Conservation (phyloP, 495 filamentous ascomycete species). For the Daldinia grandis region DNA sequence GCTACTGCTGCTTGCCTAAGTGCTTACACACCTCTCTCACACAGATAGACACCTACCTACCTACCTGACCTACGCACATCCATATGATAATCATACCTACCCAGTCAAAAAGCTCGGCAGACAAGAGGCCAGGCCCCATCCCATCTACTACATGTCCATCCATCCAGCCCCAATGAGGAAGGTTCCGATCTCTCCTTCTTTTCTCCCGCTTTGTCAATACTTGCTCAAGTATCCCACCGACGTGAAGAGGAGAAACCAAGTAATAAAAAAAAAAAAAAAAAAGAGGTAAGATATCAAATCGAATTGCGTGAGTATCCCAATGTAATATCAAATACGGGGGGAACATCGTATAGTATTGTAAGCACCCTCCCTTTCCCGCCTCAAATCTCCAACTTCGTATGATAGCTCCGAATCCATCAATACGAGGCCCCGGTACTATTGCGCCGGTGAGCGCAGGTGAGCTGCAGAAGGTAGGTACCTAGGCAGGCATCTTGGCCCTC, state of each 20-base stretch:
- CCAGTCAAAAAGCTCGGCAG: constrained; percentile 14
- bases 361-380: too few relatives aligned
- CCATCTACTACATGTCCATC: not conserved
- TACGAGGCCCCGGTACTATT: constrained; percentile 16
- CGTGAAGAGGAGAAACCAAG: not conserved
- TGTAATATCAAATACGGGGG: not conserved
- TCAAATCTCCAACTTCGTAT: not conserved
- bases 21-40: not conserved
- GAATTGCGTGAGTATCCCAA: too few relatives aligned
- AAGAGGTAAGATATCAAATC: not conserved
- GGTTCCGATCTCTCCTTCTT: constrained; percentile 16
- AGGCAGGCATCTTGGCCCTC: not conserved
- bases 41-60: not conserved
- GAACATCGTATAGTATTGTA: not conserved
- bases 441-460: constrained; percentile 23
- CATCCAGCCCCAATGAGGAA: constrained; percentile 26
- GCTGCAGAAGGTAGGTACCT: constrained; percentile 7
- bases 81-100: too few relatives aligned
- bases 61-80: not conserved
- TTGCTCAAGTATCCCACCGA: not conserved
- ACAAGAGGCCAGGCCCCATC: not conserved
- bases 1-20: not conserved
- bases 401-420: not conserved
- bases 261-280: too few relatives aligned
- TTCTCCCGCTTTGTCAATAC: not conserved